Evolutionary conservation across 305 asterid species (phyloP).

Genomic region (Caryopteris hybrid): DNA sequence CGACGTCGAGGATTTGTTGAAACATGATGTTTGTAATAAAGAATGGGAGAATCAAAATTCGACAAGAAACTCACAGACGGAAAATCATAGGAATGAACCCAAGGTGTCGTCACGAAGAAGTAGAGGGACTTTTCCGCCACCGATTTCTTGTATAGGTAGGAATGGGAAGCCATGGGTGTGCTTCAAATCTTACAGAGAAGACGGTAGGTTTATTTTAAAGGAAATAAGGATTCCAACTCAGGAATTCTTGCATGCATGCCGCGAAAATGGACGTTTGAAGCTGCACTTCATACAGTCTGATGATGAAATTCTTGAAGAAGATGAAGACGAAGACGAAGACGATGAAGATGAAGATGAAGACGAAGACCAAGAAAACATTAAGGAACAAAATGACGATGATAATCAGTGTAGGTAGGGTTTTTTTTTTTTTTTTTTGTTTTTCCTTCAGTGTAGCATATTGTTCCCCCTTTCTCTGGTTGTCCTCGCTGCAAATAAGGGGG

Average conservation of each 20-base stretch:
- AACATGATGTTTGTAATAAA: constrained; percentile 18
- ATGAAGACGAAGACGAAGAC: constrained; percentile 3
- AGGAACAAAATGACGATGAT: not conserved
- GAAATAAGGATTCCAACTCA: constrained; percentile 79
- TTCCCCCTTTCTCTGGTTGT: not conserved
- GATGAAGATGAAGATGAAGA: constrained; percentile 8
- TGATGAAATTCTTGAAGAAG: constrained; percentile 49
- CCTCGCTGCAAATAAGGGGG: constrained; percentile 1
- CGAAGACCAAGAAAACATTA: not conserved
- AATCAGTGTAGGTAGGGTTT: not conserved
- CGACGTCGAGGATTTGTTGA: constrained; percentile 56
- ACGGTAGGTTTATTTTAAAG: constrained; percentile 79
- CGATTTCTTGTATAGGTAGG: constrained; percentile 79
- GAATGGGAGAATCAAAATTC: constrained; percentile 17
- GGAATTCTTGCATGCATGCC: constrained; percentile 79
- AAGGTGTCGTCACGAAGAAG: constrained; percentile 41
- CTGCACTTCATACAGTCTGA: constrained; percentile 67
- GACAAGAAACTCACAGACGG: constrained; percentile 6
- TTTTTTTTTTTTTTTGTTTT: too few species aligned
- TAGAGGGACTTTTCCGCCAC: constrained; percentile 64
- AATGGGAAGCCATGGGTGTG: constrained; percentile 90
- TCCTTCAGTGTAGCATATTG: too few species aligned
- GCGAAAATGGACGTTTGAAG: constrained; percentile 86
- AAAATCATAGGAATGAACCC: constrained; percentile 11
- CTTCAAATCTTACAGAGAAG: constrained; percentile 57